phyloP scores from a whole-genome alignment of 106 monocot genomes.

The Phalaenopsis equestris region DNA sequence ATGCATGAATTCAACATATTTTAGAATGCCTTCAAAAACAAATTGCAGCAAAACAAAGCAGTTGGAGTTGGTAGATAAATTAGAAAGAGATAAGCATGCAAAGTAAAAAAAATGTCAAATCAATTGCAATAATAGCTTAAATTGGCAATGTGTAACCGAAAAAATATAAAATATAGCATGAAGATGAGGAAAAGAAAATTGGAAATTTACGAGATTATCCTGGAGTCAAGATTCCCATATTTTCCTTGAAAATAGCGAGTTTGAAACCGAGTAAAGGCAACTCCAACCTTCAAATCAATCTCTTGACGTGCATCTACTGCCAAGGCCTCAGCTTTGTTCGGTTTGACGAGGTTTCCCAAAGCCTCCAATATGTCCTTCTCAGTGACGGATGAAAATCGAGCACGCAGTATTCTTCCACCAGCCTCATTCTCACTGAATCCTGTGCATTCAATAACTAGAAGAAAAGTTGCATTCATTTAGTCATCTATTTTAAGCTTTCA shows the following conservation, averaged over 20 bases:
- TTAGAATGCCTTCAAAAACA: no score
- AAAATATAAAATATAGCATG: not conserved
- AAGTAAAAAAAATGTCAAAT: no score
- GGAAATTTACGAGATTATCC: conserved; percentile 81
- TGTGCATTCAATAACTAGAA: conserved; percentile 82
- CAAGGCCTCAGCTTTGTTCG: conserved; percentile 83
- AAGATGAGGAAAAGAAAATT: not conserved
- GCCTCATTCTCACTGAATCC: conserved; percentile 52
- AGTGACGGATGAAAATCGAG: conserved; percentile 88
- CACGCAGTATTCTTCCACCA: conserved; percentile 68
- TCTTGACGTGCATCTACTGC: conserved; percentile 97
- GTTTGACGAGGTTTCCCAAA: conserved; percentile 76
- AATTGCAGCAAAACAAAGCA: no score
- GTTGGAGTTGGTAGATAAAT: no score
- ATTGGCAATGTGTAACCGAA: not conserved
- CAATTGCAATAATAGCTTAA: not conserved
- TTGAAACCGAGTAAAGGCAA: conserved; percentile 95
- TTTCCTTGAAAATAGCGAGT: conserved; percentile 98
- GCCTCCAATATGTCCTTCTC: conserved; percentile 86
- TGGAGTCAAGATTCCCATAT: conserved; percentile 98
- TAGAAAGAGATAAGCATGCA: no score
- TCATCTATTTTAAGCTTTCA: not conserved
- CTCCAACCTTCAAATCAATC: conserved; percentile 98
- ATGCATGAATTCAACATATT: no score
- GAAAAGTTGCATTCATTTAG: not conserved